Evolutionary conservation across 495 filamentous ascomycete genomes (phyloP).

Genomic region (Penicillium nucicola): DNA sequence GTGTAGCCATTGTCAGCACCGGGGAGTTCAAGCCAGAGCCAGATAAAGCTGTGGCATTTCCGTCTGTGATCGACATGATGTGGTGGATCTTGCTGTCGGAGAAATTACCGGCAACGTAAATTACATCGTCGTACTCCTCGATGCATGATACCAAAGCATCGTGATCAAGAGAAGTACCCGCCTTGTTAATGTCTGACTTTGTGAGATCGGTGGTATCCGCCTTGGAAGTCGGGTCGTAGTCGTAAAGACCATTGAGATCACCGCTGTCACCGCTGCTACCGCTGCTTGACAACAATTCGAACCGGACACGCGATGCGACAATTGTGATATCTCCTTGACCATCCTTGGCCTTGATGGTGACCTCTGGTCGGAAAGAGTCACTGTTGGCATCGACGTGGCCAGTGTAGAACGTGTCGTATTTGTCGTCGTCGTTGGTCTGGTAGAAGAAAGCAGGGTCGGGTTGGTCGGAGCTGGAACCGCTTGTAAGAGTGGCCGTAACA

Average conservation of each 20-base stretch:
- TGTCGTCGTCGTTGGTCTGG: constrained; percentile 92
- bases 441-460: constrained; percentile 53
- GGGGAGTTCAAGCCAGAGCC: constrained; percentile 78
- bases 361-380: constrained; percentile 69
- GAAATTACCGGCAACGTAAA: constrained; percentile 86
- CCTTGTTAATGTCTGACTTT: constrained; percentile 68
- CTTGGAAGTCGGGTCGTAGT: constrained; percentile 69
- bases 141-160: constrained; percentile 66
- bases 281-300: constrained; percentile 62
- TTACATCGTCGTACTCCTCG: constrained; percentile 50
- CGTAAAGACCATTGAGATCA: constrained; percentile 83
- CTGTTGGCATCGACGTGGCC: constrained; percentile 77
- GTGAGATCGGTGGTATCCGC: constrained; percentile 57
- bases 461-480: constrained; percentile 36
- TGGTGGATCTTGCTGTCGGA: constrained; percentile 62
- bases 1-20: constrained; percentile 65
- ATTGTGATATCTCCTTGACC: constrained; percentile 69
- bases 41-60: constrained; percentile 58
- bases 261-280: constrained; percentile 39
- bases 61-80: constrained; percentile 68
- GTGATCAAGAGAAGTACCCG: constrained; percentile 62
- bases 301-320: constrained; percentile 82
- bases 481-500: constrained; percentile 68
- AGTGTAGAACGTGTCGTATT: constrained; percentile 86
- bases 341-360: constrained; percentile 70